These are phyloP conservation scores for Fusarium sp. DNA, from an alignment of 2,329 filamentous ascomycete genomes.

Conservation along the genomic window DNA sequence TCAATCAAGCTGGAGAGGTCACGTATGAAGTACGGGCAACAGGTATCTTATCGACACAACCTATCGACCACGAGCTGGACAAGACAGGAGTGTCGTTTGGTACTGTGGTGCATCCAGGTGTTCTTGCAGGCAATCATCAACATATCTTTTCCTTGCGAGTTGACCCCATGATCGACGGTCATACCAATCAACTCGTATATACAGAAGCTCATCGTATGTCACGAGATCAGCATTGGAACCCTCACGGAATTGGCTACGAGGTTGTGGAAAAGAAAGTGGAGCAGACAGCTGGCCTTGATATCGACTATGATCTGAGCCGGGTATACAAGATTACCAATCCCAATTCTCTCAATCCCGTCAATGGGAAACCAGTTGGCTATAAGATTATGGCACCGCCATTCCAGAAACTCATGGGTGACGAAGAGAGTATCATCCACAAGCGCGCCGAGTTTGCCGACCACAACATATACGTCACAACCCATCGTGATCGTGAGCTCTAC, in stretches of 20 bases:
- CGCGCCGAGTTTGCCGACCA: constrained; percentile 64
- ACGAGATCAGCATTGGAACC: constrained; percentile 68
- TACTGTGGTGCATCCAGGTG: constrained; percentile 74
- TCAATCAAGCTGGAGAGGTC: constrained; percentile 74
- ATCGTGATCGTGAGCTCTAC: constrained; percentile 65
- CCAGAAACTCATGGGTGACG: constrained; percentile 64
- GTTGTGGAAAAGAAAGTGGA: constrained; percentile 64
- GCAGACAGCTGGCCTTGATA: constrained; percentile 56
- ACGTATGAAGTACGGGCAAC: constrained; percentile 75
- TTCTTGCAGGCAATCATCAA: constrained; percentile 78
- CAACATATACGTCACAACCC: constrained; percentile 65
- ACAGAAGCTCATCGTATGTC: constrained; percentile 57
- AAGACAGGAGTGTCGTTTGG: constrained; percentile 66
- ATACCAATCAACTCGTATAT: constrained; percentile 64
- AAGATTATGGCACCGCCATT: constrained; percentile 64
- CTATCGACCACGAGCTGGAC: constrained; percentile 71
- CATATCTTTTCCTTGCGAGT: constrained; percentile 77
- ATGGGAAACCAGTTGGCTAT: constrained; percentile 64
- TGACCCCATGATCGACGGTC: constrained; percentile 73
- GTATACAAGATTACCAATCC: constrained; percentile 65
- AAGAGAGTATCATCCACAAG: constrained; percentile 58
- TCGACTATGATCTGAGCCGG: constrained; percentile 66
- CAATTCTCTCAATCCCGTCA: constrained; percentile 38
- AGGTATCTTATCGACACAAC: constrained; percentile 74
- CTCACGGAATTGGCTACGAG: constrained; percentile 73